Conservation (phyloP, 176 grass and related monocot species). For the Zea luxurians region DNA sequence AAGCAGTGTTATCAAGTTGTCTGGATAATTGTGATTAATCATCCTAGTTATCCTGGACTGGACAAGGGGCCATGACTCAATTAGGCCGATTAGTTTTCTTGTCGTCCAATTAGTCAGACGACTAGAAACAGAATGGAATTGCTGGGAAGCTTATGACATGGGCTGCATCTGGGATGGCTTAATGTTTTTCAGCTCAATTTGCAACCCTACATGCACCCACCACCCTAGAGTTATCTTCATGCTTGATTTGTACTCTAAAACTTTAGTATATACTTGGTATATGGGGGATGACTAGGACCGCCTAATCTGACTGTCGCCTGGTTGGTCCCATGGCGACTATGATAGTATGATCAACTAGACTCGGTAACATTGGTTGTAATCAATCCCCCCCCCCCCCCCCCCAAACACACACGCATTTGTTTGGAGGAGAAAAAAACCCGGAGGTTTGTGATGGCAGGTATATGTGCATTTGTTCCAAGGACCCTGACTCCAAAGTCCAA, state of each 20-base stretch:
- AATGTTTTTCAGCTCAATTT: too few relatives aligned
- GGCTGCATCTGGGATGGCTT: too few relatives aligned
- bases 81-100: neutral
- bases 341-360: too few relatives aligned
- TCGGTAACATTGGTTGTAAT: too few relatives aligned
- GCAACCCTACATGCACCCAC: too few relatives aligned
- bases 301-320: neutral
- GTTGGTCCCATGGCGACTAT: neutral
- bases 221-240: too few relatives aligned
- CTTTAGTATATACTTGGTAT: too few relatives aligned
- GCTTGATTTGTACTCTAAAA: too few relatives aligned
- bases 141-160: neutral
- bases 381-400: too few relatives aligned
- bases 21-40: neutral
- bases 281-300: too few relatives aligned
- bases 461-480: neutral
- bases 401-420: too few relatives aligned
- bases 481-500: neutral
- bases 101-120: neutral
- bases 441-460: neutral
- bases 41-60: neutral
- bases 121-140: neutral
- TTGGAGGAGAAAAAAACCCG: too few relatives aligned
- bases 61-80: neutral
- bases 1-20: neutral